Evolutionary conservation across 768 basidiomycete genomes (phyloP), one percentile per base, ranked within the genome.

Genomic region (Cyathus striatus): DNA sequence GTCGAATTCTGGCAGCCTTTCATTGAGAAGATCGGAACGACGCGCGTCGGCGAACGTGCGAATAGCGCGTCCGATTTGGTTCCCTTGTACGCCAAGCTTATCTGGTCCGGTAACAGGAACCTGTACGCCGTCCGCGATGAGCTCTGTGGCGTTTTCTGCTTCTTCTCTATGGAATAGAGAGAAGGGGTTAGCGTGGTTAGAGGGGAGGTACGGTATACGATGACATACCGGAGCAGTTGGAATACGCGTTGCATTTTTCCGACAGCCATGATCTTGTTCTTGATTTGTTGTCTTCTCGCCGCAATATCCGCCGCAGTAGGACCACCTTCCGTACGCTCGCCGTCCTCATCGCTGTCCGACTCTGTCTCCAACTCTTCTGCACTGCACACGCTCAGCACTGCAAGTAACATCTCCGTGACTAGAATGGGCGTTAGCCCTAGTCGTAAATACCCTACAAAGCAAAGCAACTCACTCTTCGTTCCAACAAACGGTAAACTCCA

Each of bases 381-480:
- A 48, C 85, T 88, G 65, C 96, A 99, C 46, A 93, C 88, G 54
- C 89, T 85, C 24, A 99, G 71, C 47, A 99, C 87, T 4, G 94
- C 93, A 32, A 98, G 82, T 24, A 98, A 69, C 95, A 98, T 98
- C 59, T 99, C 95, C 42, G 93, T 89, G 57, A 99, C 95, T 97
- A 23, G 24, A 40, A 25, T 32, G 5, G 38, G 16, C 3, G 38
- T 40, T 9, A 43, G 30, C 40, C 14, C 64, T 25, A 59, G 1
- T 10, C 13, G 17, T 17, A n/a, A 40, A 33, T 23, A 9, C 23
- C 9, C 36, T 41, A 17, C 3, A 27, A 60, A 20, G 20, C 25
- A 44, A 21, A 30, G 25, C 27, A 3, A 68, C 89, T 42, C 48
- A 94, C 94, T 96, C 70, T 98, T 98, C 50, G 90, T 83, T 41